A percentile compares a stretch with the other conserved stretches of the same genome.
Conservation (phyloP, 2,329 filamentous ascomycete genomes). For the Pleomassaria siparia region DNA sequence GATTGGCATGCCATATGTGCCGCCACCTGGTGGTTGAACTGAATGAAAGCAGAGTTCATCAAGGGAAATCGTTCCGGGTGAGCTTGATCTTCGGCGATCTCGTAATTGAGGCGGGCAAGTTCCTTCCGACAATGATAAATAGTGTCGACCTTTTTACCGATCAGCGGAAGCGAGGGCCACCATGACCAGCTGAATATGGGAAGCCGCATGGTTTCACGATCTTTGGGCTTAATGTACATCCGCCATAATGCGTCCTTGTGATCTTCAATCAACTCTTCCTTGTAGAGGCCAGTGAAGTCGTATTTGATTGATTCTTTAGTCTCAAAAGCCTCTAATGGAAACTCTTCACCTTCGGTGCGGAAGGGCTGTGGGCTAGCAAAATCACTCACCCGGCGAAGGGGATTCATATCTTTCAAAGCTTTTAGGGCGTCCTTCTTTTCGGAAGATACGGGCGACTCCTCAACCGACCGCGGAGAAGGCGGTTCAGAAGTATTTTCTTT, state of each 20-base stretch:
- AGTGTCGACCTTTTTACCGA: constrained; percentile 90
- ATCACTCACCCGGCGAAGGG: constrained; percentile 30
- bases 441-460: constrained; percentile 12
- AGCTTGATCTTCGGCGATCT: constrained; percentile 88
- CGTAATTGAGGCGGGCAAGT: constrained; percentile 81
- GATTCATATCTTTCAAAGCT: constrained; percentile 27
- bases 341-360: constrained; percentile 40
- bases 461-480: constrained; percentile 23
- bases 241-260: constrained; percentile 65
- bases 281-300: constrained; percentile 31
- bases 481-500: constrained; percentile 22
- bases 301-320: constrained; percentile 32
- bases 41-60: constrained; percentile 97
- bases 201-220: constrained; percentile 82
- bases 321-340: constrained; percentile 30
- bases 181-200: constrained; percentile 59
- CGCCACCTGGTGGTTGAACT: constrained; percentile 96
- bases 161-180: constrained; percentile 75
- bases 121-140: constrained; percentile 90
- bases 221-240: constrained; percentile 76
- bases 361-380: constrained; percentile 51
- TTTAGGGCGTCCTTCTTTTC: constrained; percentile 17
- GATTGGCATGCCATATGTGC: constrained; percentile 98
- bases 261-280: constrained; percentile 33
- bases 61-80: constrained; percentile 82